Percentiles rank a stretch among this genome's conserved stretches.
These are phyloP conservation scores for Corymbia citriodora DNA, from an alignment of 441 rosid genomes.

Conservation along the genomic window DNA sequence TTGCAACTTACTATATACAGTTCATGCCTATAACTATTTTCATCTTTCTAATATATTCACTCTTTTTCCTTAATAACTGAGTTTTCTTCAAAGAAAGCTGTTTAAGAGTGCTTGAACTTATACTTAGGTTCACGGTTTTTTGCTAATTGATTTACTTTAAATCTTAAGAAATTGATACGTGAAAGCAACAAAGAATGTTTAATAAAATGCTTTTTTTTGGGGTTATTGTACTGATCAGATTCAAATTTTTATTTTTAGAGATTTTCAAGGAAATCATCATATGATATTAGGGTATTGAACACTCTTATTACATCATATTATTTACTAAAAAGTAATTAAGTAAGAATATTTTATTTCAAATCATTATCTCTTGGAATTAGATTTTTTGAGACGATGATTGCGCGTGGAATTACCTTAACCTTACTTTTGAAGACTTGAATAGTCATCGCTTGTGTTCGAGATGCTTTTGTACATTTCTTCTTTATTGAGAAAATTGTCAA, in stretches of 20 bases:
- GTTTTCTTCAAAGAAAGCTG: neutral
- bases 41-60: neutral
- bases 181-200: neutral
- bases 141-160: neutral
- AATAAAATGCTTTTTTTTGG: neutral
- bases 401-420: neutral
- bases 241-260: neutral
- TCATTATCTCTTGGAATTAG: neutral
- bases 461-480: neutral
- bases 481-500: fast-evolving
- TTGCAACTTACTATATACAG: neutral
- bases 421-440: neutral
- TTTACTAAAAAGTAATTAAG: neutral
- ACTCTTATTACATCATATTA: neutral
- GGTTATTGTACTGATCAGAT: neutral
- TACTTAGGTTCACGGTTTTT: neutral
- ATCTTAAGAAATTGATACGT: neutral
- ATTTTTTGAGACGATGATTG: neutral
- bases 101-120: neutral
- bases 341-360: neutral
- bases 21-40: neutral
- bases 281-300: neutral
- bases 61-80: neutral
- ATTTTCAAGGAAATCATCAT: neutral
- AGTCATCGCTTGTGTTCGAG: neutral